Conservation (phyloP, 2,329 filamentous ascomycete genomes). For the Venturia carpophila region DNA sequence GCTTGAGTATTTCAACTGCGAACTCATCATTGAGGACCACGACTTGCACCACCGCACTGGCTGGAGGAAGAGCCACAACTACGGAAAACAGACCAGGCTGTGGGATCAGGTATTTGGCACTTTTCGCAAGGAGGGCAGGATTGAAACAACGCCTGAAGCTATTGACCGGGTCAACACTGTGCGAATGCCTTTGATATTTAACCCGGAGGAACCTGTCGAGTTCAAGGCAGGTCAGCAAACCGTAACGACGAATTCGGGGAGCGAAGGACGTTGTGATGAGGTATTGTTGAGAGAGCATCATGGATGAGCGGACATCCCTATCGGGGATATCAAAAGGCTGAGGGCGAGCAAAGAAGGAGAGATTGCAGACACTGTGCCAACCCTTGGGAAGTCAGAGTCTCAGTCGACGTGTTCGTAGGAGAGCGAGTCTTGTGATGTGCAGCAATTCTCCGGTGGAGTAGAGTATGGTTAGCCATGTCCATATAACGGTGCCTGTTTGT, state of each 20-base stretch:
- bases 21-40: conserved; percentile 39
- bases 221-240: background rate
- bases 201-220: background rate
- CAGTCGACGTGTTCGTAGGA: no score
- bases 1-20: conserved; percentile 28
- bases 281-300: background rate
- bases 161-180: conserved; percentile 9
- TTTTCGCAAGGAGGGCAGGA: conserved; percentile 26
- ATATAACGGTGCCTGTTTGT: no score
- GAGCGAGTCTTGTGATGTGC: no score
- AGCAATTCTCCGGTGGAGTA: no score
- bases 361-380: no score
- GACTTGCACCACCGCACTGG: conserved; percentile 35
- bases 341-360: no score
- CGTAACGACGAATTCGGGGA: background rate
- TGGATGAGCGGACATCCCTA: background rate
- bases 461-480: no score
- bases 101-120: conserved; percentile 36
- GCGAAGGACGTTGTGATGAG: background rate
- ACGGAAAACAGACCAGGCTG: conserved; percentile 35
- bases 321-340: no score
- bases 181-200: conserved; percentile 11
- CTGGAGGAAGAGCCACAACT: conserved; percentile 34
- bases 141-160: conserved; percentile 26
- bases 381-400: no score